Percentiles rank a stretch among this genome's conserved stretches.
Evolutionary conservation across 1,139 yeast species (phyloP).

Genomic region (Candida tropicalis): DNA sequence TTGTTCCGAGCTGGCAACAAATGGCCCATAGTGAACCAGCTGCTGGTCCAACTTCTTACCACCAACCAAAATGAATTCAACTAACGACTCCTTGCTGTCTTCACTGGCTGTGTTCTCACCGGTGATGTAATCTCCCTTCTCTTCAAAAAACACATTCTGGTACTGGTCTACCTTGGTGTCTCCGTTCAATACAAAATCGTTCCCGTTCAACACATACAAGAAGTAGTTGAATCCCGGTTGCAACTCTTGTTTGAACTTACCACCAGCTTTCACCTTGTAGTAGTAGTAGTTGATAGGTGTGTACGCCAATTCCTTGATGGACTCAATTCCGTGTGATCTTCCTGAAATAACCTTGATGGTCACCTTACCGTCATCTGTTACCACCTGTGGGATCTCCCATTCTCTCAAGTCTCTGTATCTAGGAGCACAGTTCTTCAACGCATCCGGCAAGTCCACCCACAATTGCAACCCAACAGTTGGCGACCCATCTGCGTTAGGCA

Average conservation of each 20-base stretch:
- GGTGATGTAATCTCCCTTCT: slow-evolving; percentile 60
- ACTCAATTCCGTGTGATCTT: slow-evolving; percentile 70
- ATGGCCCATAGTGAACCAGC: slow-evolving; percentile 88
- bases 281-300: slow-evolving; percentile 84
- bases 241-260: slow-evolving; percentile 61
- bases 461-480: slow-evolving; percentile 76
- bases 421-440: slow-evolving; percentile 69
- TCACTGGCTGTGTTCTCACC: slow-evolving; percentile 50
- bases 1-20: slow-evolving; percentile 70
- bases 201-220: slow-evolving; percentile 69
- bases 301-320: slow-evolving; percentile 75
- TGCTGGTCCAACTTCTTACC: slow-evolving; percentile 79
- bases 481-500: slow-evolving; percentile 56
- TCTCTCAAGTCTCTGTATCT: slow-evolving; percentile 78
- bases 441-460: slow-evolving; percentile 87
- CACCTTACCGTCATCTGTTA: slow-evolving; percentile 67
- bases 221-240: slow-evolving; percentile 73
- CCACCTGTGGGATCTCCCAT: slow-evolving; percentile 68
- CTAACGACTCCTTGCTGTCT: slow-evolving; percentile 25
- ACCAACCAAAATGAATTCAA: slow-evolving; percentile 70
- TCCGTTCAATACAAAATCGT: slow-evolving; percentile 48
- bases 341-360: slow-evolving; percentile 79
- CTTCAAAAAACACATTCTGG: slow-evolving; percentile 63
- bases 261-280: slow-evolving; percentile 68
- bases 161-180: slow-evolving; percentile 43